Evolutionary conservation across 345 rosid genomes (phyloP), one percentile per base, ranked within the genome.

Genomic region (Crucihimalaya himalaica): DNA sequence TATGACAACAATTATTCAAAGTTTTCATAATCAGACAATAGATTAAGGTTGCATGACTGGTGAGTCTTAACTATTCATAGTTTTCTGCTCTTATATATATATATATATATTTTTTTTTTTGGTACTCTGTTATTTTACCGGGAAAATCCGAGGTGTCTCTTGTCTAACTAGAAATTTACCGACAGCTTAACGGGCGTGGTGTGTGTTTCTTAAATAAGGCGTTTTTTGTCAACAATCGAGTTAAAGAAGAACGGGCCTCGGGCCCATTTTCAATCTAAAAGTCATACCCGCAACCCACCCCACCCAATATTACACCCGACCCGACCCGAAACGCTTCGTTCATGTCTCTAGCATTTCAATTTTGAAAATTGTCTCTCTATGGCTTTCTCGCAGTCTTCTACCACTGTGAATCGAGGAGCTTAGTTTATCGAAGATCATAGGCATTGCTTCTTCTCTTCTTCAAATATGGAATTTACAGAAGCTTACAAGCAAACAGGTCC

Each of bases 401-500:
- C 15, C 71, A 63, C 65, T 60, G 64, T 75, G 48, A 75, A 67
- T 68, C 62, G 54, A 60, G 25, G 63, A 71, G 50, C 57, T 20
- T 57, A 37, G 67, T 37, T 64, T 5, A n/a, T 47, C 8, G 3
- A 53, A 69, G 60, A 35, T 63, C 70, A 19, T 37, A 59, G 27
- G n/a, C 72, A 16, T 65, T 58, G 75, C 16, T 6, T 40, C 40
- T 0, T 48, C 12, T 57, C 59, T 28, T 34, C 23, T 5, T 57
- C 12, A 57, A 40, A 21, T 14, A 95, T 95, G 99, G 97, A 95
- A 80, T 95, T 92, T 63, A 94, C 99, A 1, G 99, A 88, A 18
- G 77, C 99, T 68, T 87, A 84, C 76, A 87, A 90, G 78, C 99
- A 85, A 73, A 83, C 97, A 15, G 99, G 97, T 35, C 92, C 97